These are phyloP conservation scores for Thoreauomyces humboldtii DNA, from an alignment of 192 early-diverging fungal species.

Conservation along the genomic window DNA sequence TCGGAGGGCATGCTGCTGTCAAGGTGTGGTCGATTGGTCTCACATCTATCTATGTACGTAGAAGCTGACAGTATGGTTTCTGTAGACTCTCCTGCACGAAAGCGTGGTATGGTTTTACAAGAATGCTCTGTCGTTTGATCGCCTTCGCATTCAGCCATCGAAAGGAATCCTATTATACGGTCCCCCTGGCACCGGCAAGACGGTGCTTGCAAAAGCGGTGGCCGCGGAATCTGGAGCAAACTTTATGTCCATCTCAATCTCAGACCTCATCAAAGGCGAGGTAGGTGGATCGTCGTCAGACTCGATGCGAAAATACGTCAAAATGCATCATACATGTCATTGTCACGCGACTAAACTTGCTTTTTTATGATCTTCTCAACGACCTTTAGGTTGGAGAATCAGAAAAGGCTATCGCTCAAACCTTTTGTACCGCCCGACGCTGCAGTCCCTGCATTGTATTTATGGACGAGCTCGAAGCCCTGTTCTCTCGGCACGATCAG, in stretches of 20 bases:
- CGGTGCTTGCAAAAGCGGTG: conserved; percentile 80
- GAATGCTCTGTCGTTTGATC: conserved; percentile 58
- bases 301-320: too few relatives aligned
- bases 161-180: conserved; percentile 83
- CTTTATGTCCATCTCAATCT: conserved; percentile 76
- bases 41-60: not conserved
- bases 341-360: conserved; percentile 16
- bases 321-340: too few relatives aligned
- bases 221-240: conserved; percentile 75
- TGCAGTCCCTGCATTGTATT: conserved; percentile 81
- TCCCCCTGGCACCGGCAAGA: conserved; percentile 93
- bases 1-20: conserved; percentile 72
- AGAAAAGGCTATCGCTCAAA: conserved; percentile 78
- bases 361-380: not conserved
- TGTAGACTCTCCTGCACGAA: conserved; percentile 65
- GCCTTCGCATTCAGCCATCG: conserved; percentile 69
- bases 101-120: conserved; percentile 76
- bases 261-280: conserved; percentile 84
- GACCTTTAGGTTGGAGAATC: conserved; percentile 78
- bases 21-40: conserved; percentile 58
- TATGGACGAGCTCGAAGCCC: conserved; percentile 90
- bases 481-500: conserved; percentile 72
- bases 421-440: conserved; percentile 71
- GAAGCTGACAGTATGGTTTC: not conserved
- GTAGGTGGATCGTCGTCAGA: conserved; percentile 40